phyloP scores from a whole-genome alignment of 495 filamentous ascomycete genomes.

The Diplogelasinospora grovesii region DNA sequence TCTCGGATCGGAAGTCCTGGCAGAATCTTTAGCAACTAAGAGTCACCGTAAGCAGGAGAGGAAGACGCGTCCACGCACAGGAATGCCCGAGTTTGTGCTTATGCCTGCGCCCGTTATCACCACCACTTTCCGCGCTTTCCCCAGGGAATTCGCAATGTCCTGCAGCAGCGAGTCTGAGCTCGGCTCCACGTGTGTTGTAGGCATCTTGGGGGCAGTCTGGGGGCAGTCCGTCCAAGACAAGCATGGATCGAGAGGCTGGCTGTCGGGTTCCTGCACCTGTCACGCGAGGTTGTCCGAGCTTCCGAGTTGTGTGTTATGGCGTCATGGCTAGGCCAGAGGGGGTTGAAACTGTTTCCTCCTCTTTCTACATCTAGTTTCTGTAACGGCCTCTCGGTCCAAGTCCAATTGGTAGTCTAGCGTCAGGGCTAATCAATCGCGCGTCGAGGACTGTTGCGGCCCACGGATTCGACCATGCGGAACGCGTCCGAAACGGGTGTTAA shows the following conservation, averaged over 20 bases:
- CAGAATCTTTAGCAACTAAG: conserved; percentile 17
- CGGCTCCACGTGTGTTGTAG: conserved; percentile 46
- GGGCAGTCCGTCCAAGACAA: too few species aligned
- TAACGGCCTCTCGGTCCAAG: too few species aligned
- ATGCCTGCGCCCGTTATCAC: conserved; percentile 67
- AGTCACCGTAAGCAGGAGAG: background rate
- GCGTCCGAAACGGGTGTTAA: conserved; percentile 9
- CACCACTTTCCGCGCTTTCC: conserved; percentile 55
- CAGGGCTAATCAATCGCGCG: conserved; percentile 3
- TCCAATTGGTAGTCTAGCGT: background rate
- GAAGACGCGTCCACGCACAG: conserved; percentile 40
- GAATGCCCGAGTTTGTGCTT: conserved; percentile 66
- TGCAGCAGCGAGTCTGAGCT: conserved; percentile 48
- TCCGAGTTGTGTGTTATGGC: too few species aligned
- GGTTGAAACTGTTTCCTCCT: background rate
- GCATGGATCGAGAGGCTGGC: too few species aligned
- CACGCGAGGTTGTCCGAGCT: too few species aligned
- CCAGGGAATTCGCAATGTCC: conserved; percentile 53
- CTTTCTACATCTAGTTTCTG: background rate
- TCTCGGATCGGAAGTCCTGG: conserved; percentile 65
- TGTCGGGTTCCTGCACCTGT: too few species aligned
- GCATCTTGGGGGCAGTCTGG: conserved; percentile 41
- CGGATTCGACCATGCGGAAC: conserved; percentile 3
- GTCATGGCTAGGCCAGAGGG: too few species aligned
- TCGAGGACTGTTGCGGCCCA: background rate